Percentiles rank a stretch among this genome's conserved stretches.
phyloP scores from a whole-genome alignment of 1,284 basidiomycete species.

The Cryptococcus sp. region DNA sequence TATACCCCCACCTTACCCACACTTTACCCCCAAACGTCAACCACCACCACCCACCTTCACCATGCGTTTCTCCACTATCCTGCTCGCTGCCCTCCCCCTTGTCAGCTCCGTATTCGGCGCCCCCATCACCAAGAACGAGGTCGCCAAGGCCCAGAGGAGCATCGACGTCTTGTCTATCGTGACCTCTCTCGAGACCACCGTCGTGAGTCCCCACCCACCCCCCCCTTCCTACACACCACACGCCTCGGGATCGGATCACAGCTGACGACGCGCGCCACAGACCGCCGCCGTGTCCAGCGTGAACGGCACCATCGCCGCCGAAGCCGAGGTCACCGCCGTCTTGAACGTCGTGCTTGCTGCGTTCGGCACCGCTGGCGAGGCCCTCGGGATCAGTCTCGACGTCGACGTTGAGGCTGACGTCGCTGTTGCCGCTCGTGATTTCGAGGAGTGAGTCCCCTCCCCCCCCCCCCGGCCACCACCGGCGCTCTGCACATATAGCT shows the following conservation, averaged over 20 bases:
- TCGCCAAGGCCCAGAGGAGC: constrained; percentile 4
- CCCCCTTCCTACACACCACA: not conserved
- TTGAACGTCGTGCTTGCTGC: constrained; percentile 11
- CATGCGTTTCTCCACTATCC: constrained; percentile 16
- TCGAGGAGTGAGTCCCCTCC: not conserved
- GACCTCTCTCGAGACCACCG: constrained; percentile 11
- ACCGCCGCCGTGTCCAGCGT: constrained; percentile 4
- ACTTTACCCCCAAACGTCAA: not conserved
- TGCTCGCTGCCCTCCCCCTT: constrained; percentile 16
- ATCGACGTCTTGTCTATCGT: constrained; percentile 11
- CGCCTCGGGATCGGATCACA: too few species aligned
- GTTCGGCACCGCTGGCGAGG: constrained; percentile 14
- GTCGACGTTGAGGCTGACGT: constrained; percentile 11
- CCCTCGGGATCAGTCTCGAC: constrained; percentile 11
- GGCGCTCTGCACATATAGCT: too few species aligned
- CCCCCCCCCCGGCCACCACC: too few species aligned
- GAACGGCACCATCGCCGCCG: constrained; percentile 1
- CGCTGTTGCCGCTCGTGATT: constrained; percentile 2
- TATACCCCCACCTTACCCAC: not conserved
- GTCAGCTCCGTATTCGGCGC: constrained; percentile 17
- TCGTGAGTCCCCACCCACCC: constrained; percentile 5
- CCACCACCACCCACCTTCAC: not conserved
- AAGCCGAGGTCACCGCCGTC: constrained; percentile 12
- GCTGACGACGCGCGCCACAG: not conserved
- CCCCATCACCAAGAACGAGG: constrained; percentile 9